These are phyloP conservation scores for Trichodelitschia bisporula DNA, from an alignment of 495 filamentous ascomycete species.

Conservation along the genomic window DNA sequence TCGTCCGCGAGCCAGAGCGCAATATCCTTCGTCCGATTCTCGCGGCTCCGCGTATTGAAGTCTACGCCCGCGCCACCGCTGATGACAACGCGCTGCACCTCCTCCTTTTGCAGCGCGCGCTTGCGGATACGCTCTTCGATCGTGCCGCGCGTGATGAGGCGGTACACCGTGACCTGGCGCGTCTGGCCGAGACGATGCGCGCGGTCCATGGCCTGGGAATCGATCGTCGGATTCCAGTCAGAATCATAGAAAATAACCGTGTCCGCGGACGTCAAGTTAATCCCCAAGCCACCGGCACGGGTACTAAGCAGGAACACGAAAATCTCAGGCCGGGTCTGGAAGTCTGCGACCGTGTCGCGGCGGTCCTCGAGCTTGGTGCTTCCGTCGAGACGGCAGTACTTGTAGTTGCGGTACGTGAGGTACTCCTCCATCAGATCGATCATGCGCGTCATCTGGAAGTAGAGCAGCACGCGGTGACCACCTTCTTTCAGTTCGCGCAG, in stretches of 20 bases:
- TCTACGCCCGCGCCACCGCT: constrained; percentile 75
- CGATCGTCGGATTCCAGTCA: constrained; percentile 98
- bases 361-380: constrained; percentile 97
- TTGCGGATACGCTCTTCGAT: constrained; percentile 98
- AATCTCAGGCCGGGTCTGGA: constrained; percentile 77
- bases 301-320: constrained; percentile 94
- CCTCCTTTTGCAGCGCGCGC: constrained; percentile 93
- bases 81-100: constrained; percentile 96
- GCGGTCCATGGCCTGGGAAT: constrained; percentile 96
- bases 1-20: constrained; percentile 93
- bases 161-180: constrained; percentile 86
- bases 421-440: constrained; percentile 99
- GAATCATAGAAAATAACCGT: constrained; percentile 99
- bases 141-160: constrained; percentile 86
- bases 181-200: constrained; percentile 96
- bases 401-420: constrained; percentile 93
- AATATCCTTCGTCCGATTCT: constrained; percentile 87
- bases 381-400: constrained; percentile 88
- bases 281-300: constrained; percentile 88
- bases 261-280: constrained; percentile 78
- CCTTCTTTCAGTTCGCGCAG: constrained; percentile 72
- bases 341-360: constrained; percentile 87
- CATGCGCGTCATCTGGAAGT: constrained; percentile 99
- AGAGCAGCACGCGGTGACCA: constrained; percentile 87
- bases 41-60: constrained; percentile 73